phyloP scores from a whole-genome alignment of 192 early-diverging fungal species.

The Haplosporangium gracile region DNA sequence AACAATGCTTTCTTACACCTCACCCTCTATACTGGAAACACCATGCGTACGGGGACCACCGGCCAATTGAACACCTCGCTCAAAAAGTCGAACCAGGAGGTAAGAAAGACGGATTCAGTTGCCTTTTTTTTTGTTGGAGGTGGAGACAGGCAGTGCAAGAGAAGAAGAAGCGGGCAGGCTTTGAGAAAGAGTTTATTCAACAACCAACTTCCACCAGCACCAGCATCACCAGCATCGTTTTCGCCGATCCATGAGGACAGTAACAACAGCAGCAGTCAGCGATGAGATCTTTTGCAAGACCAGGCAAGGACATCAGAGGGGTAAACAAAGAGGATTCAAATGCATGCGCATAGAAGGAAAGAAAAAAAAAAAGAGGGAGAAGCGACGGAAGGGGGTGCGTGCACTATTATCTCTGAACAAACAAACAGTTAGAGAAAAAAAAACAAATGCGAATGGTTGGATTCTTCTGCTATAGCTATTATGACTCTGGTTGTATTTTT shows the following conservation, averaged over 20 bases:
- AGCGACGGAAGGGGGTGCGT: background rate
- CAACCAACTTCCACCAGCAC: background rate
- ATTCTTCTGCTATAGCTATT: background rate
- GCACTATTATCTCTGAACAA: background rate
- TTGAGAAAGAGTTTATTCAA: background rate
- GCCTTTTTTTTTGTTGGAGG: background rate
- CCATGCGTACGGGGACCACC: constrained; percentile 61
- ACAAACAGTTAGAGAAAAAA: background rate
- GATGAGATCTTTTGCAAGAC: background rate
- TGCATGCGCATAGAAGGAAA: background rate
- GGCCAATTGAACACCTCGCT: constrained; percentile 46
- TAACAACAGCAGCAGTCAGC: background rate
- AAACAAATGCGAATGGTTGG: background rate
- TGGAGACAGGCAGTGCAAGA: background rate
- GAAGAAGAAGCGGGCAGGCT: background rate
- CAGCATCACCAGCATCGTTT: background rate
- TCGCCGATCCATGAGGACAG: background rate
- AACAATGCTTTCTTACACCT: constrained; percentile 55
- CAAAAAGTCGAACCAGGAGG: constrained; percentile 66
- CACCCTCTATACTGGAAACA: constrained; percentile 66
- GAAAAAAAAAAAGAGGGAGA: background rate
- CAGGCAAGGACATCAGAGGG: background rate
- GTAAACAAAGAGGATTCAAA: background rate
- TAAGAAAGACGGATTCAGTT: constrained; percentile 17
- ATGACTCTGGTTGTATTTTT: background rate